Conservation (phyloP, 176 grass and related monocot species). For the Pontederia crassipes region DNA sequence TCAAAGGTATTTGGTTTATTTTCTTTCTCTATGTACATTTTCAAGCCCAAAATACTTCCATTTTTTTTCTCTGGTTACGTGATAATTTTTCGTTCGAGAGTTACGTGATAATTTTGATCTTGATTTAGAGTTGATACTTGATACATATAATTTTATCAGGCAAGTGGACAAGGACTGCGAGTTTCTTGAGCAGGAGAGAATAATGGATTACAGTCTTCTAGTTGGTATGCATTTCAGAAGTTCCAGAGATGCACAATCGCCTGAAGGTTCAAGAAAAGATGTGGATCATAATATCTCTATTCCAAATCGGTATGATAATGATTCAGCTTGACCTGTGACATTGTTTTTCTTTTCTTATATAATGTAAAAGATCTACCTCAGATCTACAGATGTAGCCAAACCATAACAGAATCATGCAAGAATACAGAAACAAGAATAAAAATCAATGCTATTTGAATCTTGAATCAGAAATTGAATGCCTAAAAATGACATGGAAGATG, state of each 20-base stretch:
- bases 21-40: constrained; percentile 3
- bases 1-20: constrained; percentile 52
- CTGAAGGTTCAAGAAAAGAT: constrained; percentile 19
- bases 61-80: background rate
- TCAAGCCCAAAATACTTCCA: background rate
- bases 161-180: constrained; percentile 96
- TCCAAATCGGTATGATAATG: constrained; percentile 15
- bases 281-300: constrained; percentile 13
- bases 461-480: no score
- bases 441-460: no score
- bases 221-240: constrained; percentile 81
- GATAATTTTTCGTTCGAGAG: no score
- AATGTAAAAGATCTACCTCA: background rate
- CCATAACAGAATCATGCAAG: no score
- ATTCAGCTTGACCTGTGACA: background rate
- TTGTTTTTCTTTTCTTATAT: background rate
- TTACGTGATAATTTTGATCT: no score
- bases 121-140: constrained; percentile 7
- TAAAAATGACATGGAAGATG: no score
- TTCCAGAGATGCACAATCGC: background rate
- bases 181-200: constrained; percentile 94
- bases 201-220: constrained; percentile 99
- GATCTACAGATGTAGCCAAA: no score
- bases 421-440: no score
- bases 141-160: constrained; percentile 27